Evolutionary conservation across 176 grass and related monocot species (phyloP), one percentile per base, ranked within the genome.

Genomic region (Secale cereale): DNA sequence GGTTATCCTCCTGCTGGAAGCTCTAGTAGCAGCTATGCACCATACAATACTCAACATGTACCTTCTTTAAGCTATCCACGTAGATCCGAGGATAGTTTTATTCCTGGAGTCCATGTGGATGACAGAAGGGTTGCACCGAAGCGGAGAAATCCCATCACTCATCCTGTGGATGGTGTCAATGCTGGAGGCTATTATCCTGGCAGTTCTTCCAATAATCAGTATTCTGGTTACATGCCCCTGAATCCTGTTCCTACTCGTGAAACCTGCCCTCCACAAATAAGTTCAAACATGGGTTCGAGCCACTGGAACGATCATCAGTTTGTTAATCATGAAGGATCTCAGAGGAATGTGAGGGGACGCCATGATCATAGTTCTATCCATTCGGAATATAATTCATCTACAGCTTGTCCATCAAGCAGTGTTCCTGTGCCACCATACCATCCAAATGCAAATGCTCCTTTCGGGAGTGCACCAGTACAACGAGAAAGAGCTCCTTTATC

Each of bases 321-420:
- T 59, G 31, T 23, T 88, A 74, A 75, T 80, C 75, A 82, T 60
- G 88, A 92, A 82, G 88, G 65, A 67, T 91, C 83, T 85, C 90
- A 91, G 83, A 92, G 93, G 83, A 95, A 95, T 85, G 90, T 95
- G 36, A 88, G 93, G 73, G 87, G 88, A 8, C 84, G 90, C 14
- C 61, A 85, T 35, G 77, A 86, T 72, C 81, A 87, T 69, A 79
- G 45, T 26, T 68, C 81, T 76, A 19, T 88, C 20, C 82, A 83
- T 77, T 27, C 73, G 64, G 82, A 82, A 62, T 78, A 82, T 16
- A 86, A 39, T 85, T 57, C 87, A 74, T 28, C 56, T 84, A 66
- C 66, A 74, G 7, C 70, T 87, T 81, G 57, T 33, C 72, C 87
- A 59, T 87, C 91, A 81, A 84, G 28, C 77, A 92, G 70, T 65